Evolutionary conservation across 148 eudicot genomes (phyloP).

Genomic region (Salicornia ramosissima): DNA sequence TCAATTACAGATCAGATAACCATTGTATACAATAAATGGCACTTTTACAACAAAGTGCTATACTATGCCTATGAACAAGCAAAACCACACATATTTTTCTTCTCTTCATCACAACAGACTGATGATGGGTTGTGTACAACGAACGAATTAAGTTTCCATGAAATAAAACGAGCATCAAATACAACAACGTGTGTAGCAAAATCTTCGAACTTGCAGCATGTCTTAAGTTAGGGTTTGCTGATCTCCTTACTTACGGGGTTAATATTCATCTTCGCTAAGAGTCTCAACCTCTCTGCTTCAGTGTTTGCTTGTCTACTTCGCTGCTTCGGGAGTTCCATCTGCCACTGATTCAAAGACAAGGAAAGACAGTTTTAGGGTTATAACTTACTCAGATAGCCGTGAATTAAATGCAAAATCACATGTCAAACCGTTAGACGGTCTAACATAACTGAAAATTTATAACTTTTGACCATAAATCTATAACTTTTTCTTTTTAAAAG

Average conservation of each 20-base stretch:
- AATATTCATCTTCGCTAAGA: constrained; percentile 12
- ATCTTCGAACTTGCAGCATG: constrained; percentile 14
- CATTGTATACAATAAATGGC: neutral
- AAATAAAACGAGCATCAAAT: constrained; percentile 6
- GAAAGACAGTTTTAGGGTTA: neutral
- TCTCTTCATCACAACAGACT: constrained; percentile 11
- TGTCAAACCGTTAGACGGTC: too few species aligned
- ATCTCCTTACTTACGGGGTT: constrained; percentile 20
- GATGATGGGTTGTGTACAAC: constrained; percentile 15
- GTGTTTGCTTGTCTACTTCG: constrained; percentile 6
- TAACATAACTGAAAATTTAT: too few species aligned
- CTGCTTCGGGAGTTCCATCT: constrained; percentile 27
- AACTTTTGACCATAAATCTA: too few species aligned
- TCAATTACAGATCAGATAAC: neutral
- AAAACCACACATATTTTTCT: constrained; percentile 14
- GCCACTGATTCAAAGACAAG: constrained; percentile 2
- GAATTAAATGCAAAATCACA: too few species aligned
- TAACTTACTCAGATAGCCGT: neutral
- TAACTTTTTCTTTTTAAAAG: too few species aligned
- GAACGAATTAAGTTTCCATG: constrained; percentile 16
- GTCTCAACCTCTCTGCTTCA: neutral
- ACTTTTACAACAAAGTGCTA: neutral
- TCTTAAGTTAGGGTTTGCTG: constrained; percentile 11
- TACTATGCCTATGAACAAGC: constrained; percentile 22
- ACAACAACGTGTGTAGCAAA: constrained; percentile 11